Conservation (phyloP, 129 eudicot species). For the Dittrichia graveolens region DNA sequence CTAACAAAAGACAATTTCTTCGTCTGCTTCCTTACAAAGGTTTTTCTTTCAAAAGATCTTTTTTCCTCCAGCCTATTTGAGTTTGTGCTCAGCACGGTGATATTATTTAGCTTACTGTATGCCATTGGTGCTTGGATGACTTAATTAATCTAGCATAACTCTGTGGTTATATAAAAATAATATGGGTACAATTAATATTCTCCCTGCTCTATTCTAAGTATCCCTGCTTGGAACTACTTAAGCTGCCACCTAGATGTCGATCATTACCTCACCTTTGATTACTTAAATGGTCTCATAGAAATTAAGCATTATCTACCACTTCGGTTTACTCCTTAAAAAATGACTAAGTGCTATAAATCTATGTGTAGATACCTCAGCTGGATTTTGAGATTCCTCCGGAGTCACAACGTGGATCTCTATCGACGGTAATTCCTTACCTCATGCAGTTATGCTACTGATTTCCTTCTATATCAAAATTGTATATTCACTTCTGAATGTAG, state of each 20-base stretch:
- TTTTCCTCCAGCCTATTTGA: too few species aligned
- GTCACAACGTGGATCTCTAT: constrained; percentile 94
- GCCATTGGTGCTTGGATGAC: too few species aligned
- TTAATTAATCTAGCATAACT: too few species aligned
- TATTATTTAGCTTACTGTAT: too few species aligned
- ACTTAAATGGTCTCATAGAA: neutral
- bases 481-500: neutral
- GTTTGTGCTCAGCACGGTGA: too few species aligned
- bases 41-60: too few species aligned
- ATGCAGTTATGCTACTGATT: neutral
- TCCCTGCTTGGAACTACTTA: neutral
- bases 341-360: neutral
- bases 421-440: constrained; percentile 56
- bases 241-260: neutral
- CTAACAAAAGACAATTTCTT: too few species aligned
- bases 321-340: neutral
- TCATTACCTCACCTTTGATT: neutral
- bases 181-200: constrained; percentile 1
- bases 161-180: neutral
- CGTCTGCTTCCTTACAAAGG: too few species aligned
- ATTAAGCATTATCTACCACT: neutral
- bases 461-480: neutral
- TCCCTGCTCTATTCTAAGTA: neutral
- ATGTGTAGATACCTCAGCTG: constrained; percentile 78
- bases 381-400: constrained; percentile 99